phyloP scores from a whole-genome alignment of 2,329 filamentous ascomycete genomes.

The Arthroderma uncinatum region DNA sequence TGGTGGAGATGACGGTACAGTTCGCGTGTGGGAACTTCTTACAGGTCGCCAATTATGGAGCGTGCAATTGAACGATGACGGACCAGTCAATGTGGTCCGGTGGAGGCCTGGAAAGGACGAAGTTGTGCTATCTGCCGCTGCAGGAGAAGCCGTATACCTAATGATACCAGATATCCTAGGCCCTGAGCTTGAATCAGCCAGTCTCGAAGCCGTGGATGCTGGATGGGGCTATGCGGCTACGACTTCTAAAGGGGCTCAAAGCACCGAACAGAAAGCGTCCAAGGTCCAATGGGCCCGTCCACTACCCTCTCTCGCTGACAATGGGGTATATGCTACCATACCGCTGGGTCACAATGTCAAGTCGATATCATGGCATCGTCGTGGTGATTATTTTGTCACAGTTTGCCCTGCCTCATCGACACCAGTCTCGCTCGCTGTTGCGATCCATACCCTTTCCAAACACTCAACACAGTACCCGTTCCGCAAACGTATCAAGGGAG shows the following conservation, averaged over 20 bases:
- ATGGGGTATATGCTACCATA: slow-evolving; percentile 65
- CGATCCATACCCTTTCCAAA: slow-evolving; percentile 89
- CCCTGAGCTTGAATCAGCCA: slow-evolving; percentile 61
- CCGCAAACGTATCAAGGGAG: slow-evolving; percentile 56
- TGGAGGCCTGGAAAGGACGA: slow-evolving; percentile 81
- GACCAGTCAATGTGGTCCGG: slow-evolving; percentile 72
- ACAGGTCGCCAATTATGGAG: slow-evolving; percentile 84
- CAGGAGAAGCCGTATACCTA: slow-evolving; percentile 75
- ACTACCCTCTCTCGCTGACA: slow-evolving; percentile 58
- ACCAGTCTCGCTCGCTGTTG: slow-evolving; percentile 53
- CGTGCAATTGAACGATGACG: slow-evolving; percentile 61
- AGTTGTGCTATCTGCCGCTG: slow-evolving; percentile 69
- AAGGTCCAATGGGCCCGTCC: slow-evolving; percentile 77
- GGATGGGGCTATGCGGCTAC: slow-evolving; percentile 89
- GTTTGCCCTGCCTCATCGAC: slow-evolving; percentile 59
- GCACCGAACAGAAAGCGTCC: slow-evolving; percentile 54
- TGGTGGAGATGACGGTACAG: slow-evolving; percentile 86
- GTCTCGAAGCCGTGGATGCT: slow-evolving; percentile 65
- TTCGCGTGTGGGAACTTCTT: slow-evolving; percentile 77
- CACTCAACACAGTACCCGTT: slow-evolving; percentile 93
- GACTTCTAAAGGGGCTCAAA: slow-evolving; percentile 40
- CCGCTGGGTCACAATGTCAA: slow-evolving; percentile 74
- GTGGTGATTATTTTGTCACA: slow-evolving; percentile 87
- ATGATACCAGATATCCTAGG: slow-evolving; percentile 64
- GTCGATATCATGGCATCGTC: slow-evolving; percentile 83